phyloP scores from a whole-genome alignment of 805 yeast species.

The Starmerella ratchasimensis region DNA sequence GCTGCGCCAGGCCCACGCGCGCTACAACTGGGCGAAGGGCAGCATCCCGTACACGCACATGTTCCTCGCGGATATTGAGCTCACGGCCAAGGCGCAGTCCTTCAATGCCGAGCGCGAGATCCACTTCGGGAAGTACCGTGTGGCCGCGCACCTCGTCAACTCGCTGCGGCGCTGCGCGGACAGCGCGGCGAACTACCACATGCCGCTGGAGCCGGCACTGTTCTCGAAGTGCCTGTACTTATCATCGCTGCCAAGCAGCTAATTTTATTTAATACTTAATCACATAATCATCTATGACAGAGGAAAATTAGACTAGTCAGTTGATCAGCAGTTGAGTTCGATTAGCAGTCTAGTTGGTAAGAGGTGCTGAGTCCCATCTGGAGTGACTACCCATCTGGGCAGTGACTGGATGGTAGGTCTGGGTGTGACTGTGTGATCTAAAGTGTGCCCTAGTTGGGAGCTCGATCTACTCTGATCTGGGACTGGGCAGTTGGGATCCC shows the following conservation, averaged over 20 bases:
- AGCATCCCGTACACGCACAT: constrained; percentile 84
- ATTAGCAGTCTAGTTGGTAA: too few relatives aligned
- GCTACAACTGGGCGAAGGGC: constrained; percentile 51
- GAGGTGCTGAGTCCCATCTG: too few relatives aligned
- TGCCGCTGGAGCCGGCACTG: constrained; percentile 45
- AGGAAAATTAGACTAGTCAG: neutral
- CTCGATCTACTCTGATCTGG: too few relatives aligned
- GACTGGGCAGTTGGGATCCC: too few relatives aligned
- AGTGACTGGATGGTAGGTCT: too few relatives aligned
- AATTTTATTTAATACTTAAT: neutral
- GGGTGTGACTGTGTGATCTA: too few relatives aligned
- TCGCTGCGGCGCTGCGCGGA: constrained; percentile 68
- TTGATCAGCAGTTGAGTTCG: neutral
- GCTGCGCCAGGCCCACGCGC: constrained; percentile 50
- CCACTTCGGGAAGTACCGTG: constrained; percentile 65
- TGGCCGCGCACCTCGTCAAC: constrained; percentile 63
- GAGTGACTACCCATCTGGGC: too few relatives aligned
- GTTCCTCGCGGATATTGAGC: constrained; percentile 67
- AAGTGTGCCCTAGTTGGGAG: too few relatives aligned
- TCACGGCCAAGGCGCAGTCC: constrained; percentile 53
- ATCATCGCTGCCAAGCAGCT: constrained; percentile 7
- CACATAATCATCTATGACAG: neutral
- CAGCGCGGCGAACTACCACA: constrained; percentile 60
- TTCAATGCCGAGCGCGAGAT: constrained; percentile 35
- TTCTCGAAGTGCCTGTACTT: constrained; percentile 56